Evolutionary conservation across 2,329 filamentous ascomycete species (phyloP).

Genomic region (Pseudophaeomoniella oleicola): DNA sequence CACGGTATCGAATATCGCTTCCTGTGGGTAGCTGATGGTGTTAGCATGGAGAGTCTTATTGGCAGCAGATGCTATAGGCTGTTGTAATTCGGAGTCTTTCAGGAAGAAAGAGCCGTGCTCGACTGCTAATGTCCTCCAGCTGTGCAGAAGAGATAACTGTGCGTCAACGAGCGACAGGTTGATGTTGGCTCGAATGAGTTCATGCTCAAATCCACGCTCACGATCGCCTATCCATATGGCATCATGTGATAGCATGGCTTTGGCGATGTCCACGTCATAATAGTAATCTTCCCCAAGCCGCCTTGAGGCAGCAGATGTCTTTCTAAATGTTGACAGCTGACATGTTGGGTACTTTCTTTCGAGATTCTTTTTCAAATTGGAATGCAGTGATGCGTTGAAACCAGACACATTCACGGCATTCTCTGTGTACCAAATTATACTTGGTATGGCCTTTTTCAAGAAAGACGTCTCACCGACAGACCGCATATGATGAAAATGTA

Average conservation of each 20-base stretch:
- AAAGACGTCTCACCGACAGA: conserved; percentile 57
- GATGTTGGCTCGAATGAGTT: conserved; percentile 74
- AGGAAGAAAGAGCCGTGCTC: conserved; percentile 59
- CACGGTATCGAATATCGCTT: conserved; percentile 68
- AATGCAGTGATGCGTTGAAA: conserved; percentile 79
- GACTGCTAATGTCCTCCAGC: conserved; percentile 77
- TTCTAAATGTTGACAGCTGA: conserved; percentile 64
- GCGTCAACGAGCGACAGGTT: conserved; percentile 88
- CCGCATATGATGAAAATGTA: conserved; percentile 76
- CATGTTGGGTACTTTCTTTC: conserved; percentile 60
- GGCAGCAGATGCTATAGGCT: conserved; percentile 59
- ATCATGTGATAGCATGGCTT: conserved; percentile 63
- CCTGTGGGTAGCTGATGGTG: conserved; percentile 53
- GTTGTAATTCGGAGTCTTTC: conserved; percentile 40
- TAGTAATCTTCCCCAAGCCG: conserved; percentile 65
- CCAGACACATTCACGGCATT: conserved; percentile 64
- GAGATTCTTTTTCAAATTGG: conserved; percentile 75
- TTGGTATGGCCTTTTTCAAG: conserved; percentile 55
- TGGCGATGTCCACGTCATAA: conserved; percentile 65
- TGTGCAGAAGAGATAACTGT: conserved; percentile 61
- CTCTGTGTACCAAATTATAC: conserved; percentile 65
- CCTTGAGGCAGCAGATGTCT: conserved; percentile 50
- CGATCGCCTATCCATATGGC: conserved; percentile 56
- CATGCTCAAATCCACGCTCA: conserved; percentile 60
- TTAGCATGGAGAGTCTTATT: conserved; percentile 69